Base-by-base conservation (phyloP, 2,329 filamentous ascomycete genomes). In the Scedosporium boydii region DNA sequence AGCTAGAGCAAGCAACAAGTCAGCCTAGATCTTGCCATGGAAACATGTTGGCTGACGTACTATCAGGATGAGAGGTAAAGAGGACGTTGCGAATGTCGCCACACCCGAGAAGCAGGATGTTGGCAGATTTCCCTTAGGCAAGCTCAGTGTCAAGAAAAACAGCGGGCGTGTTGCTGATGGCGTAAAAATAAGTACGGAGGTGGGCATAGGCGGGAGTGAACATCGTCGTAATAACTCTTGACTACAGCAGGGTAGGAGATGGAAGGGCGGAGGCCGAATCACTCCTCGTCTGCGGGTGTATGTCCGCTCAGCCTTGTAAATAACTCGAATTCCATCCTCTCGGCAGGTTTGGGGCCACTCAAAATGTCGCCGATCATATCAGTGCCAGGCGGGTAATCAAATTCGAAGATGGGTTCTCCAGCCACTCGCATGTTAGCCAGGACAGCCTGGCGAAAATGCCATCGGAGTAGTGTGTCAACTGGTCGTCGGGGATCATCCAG, bases 181-280 rank as follows among this genome's bases (percentile, higher is more conserved):
- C 4, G 44, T 48, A 48, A 3, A 18, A 16, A 16, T 3, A 14
- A 9, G 44, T 3, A 16, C 1, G 1, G 21, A 48, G 21, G 9
- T 48, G 16, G 44, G 21, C 6, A 14, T 48, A 48, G 44, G 44
- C 44, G 1, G 9, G 44, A 48, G 14, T 90, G 60, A 96, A 48
- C 44, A 48, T 48, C 10, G 44, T 48, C 6, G 29, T 2, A 34
- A 34, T 34, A 3, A 1, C 6, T 34, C 29, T 9, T 10, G 1
- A 3, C 29, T 34, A 34, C n/a, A n/a, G 23, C 29, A 34, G 29
- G 3, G 7, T 3, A 34, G 29, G 7, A 34, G 29, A 34, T 34
- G 29, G 29, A 34, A 34, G 10, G 10, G 9, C 9, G 7, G 29
- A 34, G 29, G 9, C 2, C 6, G 29, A 34, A n/a, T n/a, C n/a